Evolutionary conservation across 2,329 filamentous ascomycete genomes (phyloP).

Genomic region (Sporothrix curviconia): DNA sequence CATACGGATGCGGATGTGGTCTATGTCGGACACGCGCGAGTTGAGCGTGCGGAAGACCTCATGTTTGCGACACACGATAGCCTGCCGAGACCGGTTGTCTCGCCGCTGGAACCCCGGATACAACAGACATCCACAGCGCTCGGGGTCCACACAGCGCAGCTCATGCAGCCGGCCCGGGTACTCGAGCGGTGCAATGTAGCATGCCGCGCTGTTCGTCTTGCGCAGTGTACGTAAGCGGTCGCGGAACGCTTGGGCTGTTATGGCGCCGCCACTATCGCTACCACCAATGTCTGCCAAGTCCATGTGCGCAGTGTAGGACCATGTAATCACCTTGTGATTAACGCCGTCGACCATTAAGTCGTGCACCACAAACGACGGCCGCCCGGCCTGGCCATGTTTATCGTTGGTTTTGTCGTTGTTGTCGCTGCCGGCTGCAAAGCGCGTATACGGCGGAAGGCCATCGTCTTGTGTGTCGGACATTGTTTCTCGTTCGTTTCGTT

Average conservation of each 20-base stretch:
- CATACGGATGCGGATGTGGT: background rate
- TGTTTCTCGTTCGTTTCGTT: too few relatives aligned
- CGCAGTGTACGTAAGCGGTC: background rate
- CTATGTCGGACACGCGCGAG: background rate
- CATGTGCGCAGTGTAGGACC: slow-evolving; percentile 13
- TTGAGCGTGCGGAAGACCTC: background rate
- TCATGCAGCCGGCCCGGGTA: slow-evolving; percentile 1
- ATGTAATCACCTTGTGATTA: background rate
- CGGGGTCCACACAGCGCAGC: slow-evolving; percentile 13
- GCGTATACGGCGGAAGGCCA: background rate
- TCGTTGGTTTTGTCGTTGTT: background rate
- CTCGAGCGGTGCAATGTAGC: slow-evolving; percentile 3
- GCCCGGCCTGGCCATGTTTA: background rate
- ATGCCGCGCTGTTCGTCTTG: background rate
- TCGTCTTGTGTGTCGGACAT: background rate
- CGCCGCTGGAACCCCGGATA: slow-evolving; percentile 2
- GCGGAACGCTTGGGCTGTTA: background rate
- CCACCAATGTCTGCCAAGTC: background rate
- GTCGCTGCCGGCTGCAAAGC: background rate
- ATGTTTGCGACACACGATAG: background rate
- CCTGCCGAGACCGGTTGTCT: background rate
- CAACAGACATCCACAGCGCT: slow-evolving; percentile 7
- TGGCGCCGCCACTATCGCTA: background rate
- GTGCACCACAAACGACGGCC: slow-evolving; percentile 6
- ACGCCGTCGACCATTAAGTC: background rate